Conservation (phyloP, 768 basidiomycete genomes). For the Tricholoma sp. region DNA sequence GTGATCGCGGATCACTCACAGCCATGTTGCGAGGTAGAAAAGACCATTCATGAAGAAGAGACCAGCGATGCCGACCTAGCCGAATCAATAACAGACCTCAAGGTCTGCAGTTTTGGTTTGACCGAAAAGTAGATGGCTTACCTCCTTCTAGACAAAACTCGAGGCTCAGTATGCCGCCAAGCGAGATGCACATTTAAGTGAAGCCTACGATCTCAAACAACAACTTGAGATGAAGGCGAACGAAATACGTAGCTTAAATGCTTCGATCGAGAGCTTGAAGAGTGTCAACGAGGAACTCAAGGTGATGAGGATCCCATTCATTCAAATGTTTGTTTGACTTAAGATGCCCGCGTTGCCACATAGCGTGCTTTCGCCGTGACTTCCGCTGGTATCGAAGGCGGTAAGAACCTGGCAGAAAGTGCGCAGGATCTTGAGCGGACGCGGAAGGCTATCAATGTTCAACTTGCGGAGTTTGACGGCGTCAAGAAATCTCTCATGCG, state of each 20-base stretch:
- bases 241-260: slow-evolving; percentile 80
- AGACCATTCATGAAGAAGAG: slow-evolving; percentile 87
- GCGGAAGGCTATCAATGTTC: slow-evolving; percentile 95
- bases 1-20: slow-evolving; percentile 12
- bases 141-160: slow-evolving; percentile 67
- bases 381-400: slow-evolving; percentile 94
- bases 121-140: slow-evolving; percentile 9
- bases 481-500: slow-evolving; percentile 99
- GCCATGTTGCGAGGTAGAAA: slow-evolving; percentile 49
- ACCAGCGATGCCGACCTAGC: slow-evolving; percentile 76
- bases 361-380: slow-evolving; percentile 97
- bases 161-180: slow-evolving; percentile 92
- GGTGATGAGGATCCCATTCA: slow-evolving; percentile 39
- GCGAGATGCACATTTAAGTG: slow-evolving; percentile 82
- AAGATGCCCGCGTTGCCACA: slow-evolving; percentile 8
- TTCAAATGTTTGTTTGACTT: slow-evolving; percentile 7
- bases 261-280: slow-evolving; percentile 88
- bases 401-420: slow-evolving; percentile 94
- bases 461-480: slow-evolving; percentile 96
- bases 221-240: slow-evolving; percentile 81
- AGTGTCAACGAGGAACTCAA: slow-evolving; percentile 98
- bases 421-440: slow-evolving; percentile 96
- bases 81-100: slow-evolving; percentile 86
- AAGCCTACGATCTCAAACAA: slow-evolving; percentile 82
- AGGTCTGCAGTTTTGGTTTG: slow-evolving; percentile 42